These are phyloP conservation scores for Pulveroboletus sp. DNA, from an alignment of 768 basidiomycete species.

Conservation along the genomic window DNA sequence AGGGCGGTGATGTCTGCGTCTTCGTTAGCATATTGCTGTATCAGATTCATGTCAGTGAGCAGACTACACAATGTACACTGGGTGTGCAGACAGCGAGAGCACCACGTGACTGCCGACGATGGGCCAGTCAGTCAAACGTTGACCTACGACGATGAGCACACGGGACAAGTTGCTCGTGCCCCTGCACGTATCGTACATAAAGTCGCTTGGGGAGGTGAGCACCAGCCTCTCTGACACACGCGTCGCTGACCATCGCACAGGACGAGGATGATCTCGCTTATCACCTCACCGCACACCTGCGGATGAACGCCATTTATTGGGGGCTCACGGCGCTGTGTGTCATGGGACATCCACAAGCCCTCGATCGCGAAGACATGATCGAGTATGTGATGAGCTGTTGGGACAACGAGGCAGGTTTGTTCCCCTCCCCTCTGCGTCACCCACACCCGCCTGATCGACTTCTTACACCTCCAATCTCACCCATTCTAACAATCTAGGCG, in stretches of 20 bases:
- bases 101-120: not conserved
- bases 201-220: slow-evolving; percentile 63
- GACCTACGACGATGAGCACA: slow-evolving; percentile 10
- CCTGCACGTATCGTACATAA: slow-evolving; percentile 72
- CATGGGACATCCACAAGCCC: slow-evolving; percentile 72
- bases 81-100: too few species aligned
- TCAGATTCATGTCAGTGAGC: too few species aligned
- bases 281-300: slow-evolving; percentile 88
- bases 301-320: slow-evolving; percentile 97
- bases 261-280: slow-evolving; percentile 81
- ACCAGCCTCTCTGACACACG: too few species aligned
- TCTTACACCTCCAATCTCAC: too few species aligned
- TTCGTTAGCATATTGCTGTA: too few species aligned
- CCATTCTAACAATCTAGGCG: slow-evolving; percentile 47
- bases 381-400: slow-evolving; percentile 92
- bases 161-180: slow-evolving; percentile 38
- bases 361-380: slow-evolving; percentile 81
- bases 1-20: too few species aligned
- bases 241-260: slow-evolving; percentile 33
- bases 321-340: slow-evolving; percentile 83
- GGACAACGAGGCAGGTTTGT: slow-evolving; percentile 78
- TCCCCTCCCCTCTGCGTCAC: not conserved
- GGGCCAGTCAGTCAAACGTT: not conserved
- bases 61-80: too few species aligned
- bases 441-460: slow-evolving; percentile 1